Conservation (phyloP, 2,329 filamentous ascomycete species). For the Orbilia javanica region DNA sequence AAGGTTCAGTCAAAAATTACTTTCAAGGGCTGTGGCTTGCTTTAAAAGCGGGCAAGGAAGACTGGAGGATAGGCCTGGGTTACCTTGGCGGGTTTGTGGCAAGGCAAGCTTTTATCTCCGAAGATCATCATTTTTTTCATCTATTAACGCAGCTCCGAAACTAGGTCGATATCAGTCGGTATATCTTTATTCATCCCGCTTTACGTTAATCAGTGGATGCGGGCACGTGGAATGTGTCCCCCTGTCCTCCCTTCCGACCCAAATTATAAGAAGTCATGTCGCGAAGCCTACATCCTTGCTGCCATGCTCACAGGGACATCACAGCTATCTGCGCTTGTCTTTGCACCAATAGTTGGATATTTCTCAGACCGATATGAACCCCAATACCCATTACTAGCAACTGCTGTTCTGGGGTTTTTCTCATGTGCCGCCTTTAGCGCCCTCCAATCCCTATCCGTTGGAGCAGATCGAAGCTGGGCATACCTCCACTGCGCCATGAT, state of each 20-base stretch:
- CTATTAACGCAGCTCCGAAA: constrained; percentile 4
- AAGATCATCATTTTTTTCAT: background rate
- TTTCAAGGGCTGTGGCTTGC: constrained; percentile 52
- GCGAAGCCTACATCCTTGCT: constrained; percentile 86
- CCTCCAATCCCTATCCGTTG: constrained; percentile 71
- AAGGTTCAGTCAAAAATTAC: constrained; percentile 6
- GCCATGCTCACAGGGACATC: constrained; percentile 83
- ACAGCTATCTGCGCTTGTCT: constrained; percentile 85
- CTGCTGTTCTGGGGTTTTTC: constrained; percentile 78
- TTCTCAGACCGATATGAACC: constrained; percentile 73
- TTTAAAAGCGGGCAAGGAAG: constrained; percentile 51
- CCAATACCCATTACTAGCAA: constrained; percentile 80
- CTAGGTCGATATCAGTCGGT: constrained; percentile 91
- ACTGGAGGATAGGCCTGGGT: constrained; percentile 77
- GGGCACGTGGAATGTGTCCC: constrained; percentile 81
- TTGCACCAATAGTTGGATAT: constrained; percentile 88
- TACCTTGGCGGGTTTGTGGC: constrained; percentile 92
- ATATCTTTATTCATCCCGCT: constrained; percentile 96
- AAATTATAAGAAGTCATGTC: constrained; percentile 86
- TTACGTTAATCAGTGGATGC: constrained; percentile 91
- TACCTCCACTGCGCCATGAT: constrained; percentile 79
- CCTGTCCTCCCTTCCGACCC: constrained; percentile 73
- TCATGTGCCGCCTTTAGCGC: constrained; percentile 83
- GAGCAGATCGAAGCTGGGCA: constrained; percentile 78
- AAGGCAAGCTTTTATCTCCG: constrained; percentile 12